Evolutionary conservation across 345 rosid genomes (phyloP).

Genomic region (Draba incana): DNA sequence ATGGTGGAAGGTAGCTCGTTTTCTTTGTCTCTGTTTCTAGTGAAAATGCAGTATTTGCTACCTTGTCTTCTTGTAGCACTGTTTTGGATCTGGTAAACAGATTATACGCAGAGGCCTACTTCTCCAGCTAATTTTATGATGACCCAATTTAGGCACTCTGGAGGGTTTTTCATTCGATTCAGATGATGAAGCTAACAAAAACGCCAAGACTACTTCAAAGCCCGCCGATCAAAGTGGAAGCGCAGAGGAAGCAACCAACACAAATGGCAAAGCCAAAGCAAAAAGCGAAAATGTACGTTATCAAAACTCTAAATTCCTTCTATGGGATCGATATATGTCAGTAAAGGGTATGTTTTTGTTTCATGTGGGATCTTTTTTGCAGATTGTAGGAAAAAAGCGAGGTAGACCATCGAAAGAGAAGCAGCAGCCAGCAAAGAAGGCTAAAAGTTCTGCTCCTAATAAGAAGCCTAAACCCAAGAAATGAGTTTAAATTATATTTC

Average conservation of each 20-base stretch:
- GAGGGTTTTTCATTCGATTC: slow-evolving; percentile 84
- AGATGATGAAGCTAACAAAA: slow-evolving; percentile 79
- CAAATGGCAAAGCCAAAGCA: slow-evolving; percentile 66
- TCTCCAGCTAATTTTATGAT: slow-evolving; percentile 9
- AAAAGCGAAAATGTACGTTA: slow-evolving; percentile 55
- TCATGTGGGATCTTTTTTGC: slow-evolving; percentile 43
- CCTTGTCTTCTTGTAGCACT: slow-evolving; percentile 16
- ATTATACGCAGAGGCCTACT: neutral
- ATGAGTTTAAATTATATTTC: slow-evolving; percentile 34
- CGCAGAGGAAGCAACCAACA: slow-evolving; percentile 49
- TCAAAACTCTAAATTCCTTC: slow-evolving; percentile 4
- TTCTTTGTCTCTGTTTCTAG: neutral
- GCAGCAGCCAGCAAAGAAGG: slow-evolving; percentile 61
- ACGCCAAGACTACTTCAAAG: slow-evolving; percentile 50
- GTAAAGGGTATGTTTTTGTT: neutral
- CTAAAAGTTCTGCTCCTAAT: slow-evolving; percentile 45
- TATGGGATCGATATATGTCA: neutral
- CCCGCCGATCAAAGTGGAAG: slow-evolving; percentile 59
- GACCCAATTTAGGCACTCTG: slow-evolving; percentile 65
- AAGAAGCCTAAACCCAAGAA: slow-evolving; percentile 49
- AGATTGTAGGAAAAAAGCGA: slow-evolving; percentile 63
- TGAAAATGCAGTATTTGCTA: slow-evolving; percentile 1
- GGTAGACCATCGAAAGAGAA: slow-evolving; percentile 60
- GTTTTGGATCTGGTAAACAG: slow-evolving; percentile 15
- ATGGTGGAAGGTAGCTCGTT: slow-evolving; percentile 81